Percentiles rank a stretch among this genome's conserved stretches.
phyloP scores from a whole-genome alignment of 1,139 yeast species.

The Barnettozyma hawaiiensis region DNA sequence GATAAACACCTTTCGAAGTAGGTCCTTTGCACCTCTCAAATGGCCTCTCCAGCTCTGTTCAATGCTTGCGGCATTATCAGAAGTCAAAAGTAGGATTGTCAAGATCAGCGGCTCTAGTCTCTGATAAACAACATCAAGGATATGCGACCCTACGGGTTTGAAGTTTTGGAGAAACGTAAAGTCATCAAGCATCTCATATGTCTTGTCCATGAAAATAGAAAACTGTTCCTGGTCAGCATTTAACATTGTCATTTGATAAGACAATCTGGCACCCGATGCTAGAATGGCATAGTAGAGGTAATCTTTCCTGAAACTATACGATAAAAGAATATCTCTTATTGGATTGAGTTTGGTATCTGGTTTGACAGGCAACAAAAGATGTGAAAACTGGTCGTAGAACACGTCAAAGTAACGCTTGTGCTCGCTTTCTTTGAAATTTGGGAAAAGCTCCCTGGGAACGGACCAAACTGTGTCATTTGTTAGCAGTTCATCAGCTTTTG shows the following conservation, averaged over 20 bases:
- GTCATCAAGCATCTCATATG: background rate
- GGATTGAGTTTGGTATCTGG: background rate
- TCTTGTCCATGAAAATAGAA: background rate
- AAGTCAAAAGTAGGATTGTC: background rate
- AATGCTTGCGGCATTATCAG: background rate
- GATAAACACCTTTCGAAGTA: background rate
- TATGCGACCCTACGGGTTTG: background rate
- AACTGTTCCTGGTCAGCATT: background rate
- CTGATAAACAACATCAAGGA: background rate
- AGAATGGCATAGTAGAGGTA: background rate
- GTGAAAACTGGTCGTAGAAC: background rate
- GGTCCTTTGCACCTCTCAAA: background rate
- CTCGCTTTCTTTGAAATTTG: background rate
- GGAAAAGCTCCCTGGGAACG: background rate
- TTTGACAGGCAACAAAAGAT: background rate
- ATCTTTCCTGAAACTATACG: background rate
- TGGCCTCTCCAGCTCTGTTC: background rate
- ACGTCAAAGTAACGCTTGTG: background rate
- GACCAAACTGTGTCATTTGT: background rate
- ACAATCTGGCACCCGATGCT: background rate
- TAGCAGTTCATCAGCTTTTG: background rate
- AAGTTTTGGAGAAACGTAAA: background rate
- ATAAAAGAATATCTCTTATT: background rate
- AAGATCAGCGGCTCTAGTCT: background rate
- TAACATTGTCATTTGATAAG: background rate